A percentile compares a stretch with the other conserved stretches of the same genome.
Conservation (phyloP, 441 rosid species). For the Erodium texanum region DNA sequence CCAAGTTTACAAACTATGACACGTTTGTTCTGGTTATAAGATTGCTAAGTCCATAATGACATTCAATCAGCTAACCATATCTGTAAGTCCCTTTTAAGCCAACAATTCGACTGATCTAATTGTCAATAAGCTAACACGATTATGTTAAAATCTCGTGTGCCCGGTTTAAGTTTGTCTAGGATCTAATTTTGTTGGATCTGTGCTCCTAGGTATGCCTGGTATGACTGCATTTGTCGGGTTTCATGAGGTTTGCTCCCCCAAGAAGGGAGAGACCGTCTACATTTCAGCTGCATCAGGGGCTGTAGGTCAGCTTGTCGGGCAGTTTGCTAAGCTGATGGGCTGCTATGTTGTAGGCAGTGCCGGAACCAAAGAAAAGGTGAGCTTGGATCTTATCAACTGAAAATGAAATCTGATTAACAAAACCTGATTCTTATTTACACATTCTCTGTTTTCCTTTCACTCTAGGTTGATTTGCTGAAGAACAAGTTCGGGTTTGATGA, state of each 20-base stretch:
- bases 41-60: neutral
- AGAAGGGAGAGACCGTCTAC: conserved; percentile 16
- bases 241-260: conserved; percentile 16
- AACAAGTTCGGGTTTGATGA: conserved; percentile 23
- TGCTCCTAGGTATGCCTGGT: conserved; percentile 16
- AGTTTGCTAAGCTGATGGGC: conserved; percentile 16
- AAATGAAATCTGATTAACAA: too few relatives aligned
- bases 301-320: conserved; percentile 20
- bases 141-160: neutral
- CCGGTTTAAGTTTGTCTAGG: neutral
- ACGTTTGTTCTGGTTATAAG: neutral
- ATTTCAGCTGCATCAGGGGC: conserved; percentile 21
- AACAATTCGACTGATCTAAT: neutral
- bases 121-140: neutral
- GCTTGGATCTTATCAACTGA: too few relatives aligned
- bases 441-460: neutral
- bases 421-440: too few relatives aligned
- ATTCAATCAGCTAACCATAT: neutral
- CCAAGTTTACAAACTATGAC: neutral
- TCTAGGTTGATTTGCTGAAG: conserved; percentile 21
- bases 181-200: neutral
- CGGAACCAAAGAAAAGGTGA: conserved; percentile 18
- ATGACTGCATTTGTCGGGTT: conserved; percentile 19
- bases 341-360: conserved; percentile 20
- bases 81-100: too few relatives aligned